Conservation (phyloP, 2,329 filamentous ascomycete genomes). For the Tolypocladium tundrense region DNA sequence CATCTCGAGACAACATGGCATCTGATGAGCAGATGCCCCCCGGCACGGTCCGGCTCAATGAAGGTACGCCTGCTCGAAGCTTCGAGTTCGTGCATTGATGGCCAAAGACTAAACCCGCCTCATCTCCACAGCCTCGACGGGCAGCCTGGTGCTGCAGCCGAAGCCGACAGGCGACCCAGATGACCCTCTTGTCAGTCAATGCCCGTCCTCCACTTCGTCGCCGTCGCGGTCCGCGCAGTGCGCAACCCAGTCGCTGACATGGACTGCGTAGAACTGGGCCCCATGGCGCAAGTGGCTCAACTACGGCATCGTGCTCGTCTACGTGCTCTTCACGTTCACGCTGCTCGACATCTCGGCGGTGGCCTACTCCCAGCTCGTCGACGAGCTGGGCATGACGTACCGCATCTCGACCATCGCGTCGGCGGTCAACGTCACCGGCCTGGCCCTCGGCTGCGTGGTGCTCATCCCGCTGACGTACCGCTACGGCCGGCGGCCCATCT, state of each 20-base stretch:
- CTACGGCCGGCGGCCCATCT: constrained; percentile 12
- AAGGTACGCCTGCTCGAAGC: background rate
- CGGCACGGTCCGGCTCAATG: background rate
- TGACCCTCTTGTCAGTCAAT: background rate
- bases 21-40: background rate
- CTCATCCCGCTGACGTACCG: constrained; percentile 13
- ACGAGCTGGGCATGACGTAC: background rate
- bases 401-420: background rate
- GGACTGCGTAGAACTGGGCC: background rate
- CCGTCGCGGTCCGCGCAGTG: no score
- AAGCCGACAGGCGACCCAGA: background rate
- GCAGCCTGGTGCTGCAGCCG: background rate
- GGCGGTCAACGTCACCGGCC: constrained; percentile 6
- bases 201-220: background rate
- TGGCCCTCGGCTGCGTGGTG: constrained; percentile 11
- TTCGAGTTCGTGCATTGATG: background rate
- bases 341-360: background rate
- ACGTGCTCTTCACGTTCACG: background rate
- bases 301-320: background rate
- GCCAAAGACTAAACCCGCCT: background rate
- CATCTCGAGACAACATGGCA: background rate
- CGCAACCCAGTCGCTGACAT: background rate
- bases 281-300: background rate
- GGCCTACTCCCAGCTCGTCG: background rate
- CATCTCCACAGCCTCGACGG: background rate